phyloP scores from a whole-genome alignment of 352 stramenopile species.

The Thalassiosira hispida region DNA sequence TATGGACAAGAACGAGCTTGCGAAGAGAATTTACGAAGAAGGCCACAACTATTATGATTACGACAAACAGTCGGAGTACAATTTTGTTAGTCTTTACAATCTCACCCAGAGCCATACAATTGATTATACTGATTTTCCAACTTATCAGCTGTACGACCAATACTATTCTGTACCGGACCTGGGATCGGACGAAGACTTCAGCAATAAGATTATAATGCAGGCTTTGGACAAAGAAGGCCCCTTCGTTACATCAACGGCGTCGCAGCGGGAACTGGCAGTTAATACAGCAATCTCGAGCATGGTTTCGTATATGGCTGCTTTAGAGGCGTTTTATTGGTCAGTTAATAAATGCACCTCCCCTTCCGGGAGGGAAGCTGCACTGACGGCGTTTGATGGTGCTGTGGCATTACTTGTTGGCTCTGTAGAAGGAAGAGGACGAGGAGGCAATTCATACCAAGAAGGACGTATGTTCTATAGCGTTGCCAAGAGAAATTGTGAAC shows the following conservation, averaged over 20 bases:
- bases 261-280: constrained; percentile 55
- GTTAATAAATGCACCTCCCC: constrained; percentile 40
- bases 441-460: constrained; percentile 46
- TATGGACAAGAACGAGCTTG: constrained; percentile 64
- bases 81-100: constrained; percentile 60
- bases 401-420: constrained; percentile 78
- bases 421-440: constrained; percentile 59
- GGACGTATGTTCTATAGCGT: constrained; percentile 75
- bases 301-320: constrained; percentile 63
- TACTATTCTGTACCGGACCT: constrained; percentile 33
- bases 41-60: constrained; percentile 78
- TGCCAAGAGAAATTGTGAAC: constrained; percentile 67
- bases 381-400: constrained; percentile 68
- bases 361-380: constrained; percentile 6
- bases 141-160: constrained; percentile 47
- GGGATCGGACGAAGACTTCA: constrained; percentile 39
- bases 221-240: constrained; percentile 42
- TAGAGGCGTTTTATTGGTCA: constrained; percentile 58
- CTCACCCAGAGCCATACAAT: constrained; percentile 58
- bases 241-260: constrained; percentile 41
- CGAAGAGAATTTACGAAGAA: constrained; percentile 56
- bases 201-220: constrained; percentile 56
- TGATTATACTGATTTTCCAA: constrained; percentile 32
- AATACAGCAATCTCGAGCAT: constrained; percentile 64
- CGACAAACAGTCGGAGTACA: constrained; percentile 38